Evolutionary conservation across 345 rosid genomes (phyloP).

Genomic region (Acer negundo): DNA sequence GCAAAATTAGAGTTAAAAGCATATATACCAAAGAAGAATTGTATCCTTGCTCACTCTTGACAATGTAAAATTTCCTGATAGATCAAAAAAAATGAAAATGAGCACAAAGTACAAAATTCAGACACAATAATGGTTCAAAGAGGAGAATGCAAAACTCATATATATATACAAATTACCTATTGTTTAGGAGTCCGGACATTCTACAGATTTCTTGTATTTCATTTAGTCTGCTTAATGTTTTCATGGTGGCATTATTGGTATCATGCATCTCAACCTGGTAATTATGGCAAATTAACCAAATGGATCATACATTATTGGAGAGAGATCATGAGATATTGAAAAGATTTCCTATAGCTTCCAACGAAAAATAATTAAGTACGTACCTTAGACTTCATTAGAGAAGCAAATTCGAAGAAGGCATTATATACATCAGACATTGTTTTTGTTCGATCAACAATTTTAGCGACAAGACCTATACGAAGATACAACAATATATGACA

Average conservation of each 20-base stretch:
- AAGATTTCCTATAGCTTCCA: neutral
- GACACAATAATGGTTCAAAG: neutral
- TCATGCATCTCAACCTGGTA: conserved; percentile 26
- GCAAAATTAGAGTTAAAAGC: neutral
- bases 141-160: neutral
- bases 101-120: no score
- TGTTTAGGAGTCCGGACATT: conserved; percentile 54
- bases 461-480: conserved; percentile 86
- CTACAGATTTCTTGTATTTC: conserved; percentile 60
- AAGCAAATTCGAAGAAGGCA: conserved; percentile 74
- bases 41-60: conserved; percentile 23
- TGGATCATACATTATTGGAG: neutral
- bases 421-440: conserved; percentile 54
- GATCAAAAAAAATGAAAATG: conserved; percentile 3
- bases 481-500: neutral
- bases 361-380: conserved; percentile 26
- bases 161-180: conserved; percentile 40
- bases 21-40: conserved; percentile 8
- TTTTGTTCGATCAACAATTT: conserved; percentile 72
- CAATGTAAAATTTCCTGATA: conserved; percentile 56
- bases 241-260: conserved; percentile 53
- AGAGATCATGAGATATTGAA: no score
- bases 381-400: conserved; percentile 77
- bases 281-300: no score
- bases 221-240: conserved; percentile 61